Evolutionary conservation across 345 rosid genomes (phyloP).

Genomic region (Turritis glabra): DNA sequence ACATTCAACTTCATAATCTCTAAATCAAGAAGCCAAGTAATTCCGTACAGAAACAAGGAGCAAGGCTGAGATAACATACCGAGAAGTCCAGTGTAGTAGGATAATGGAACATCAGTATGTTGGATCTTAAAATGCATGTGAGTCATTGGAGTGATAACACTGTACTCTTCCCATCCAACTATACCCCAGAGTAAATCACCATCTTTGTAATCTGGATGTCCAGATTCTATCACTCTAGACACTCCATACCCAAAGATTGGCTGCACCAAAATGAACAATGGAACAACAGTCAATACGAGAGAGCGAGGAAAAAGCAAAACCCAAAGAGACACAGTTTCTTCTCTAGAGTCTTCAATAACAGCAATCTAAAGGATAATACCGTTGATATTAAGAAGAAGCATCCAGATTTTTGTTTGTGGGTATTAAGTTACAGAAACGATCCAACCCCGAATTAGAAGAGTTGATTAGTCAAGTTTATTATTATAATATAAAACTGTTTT

Average conservation of each 20-base stretch:
- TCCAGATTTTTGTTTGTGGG: neutral
- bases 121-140: slow-evolving; percentile 47
- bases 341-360: neutral
- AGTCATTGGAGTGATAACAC: slow-evolving; percentile 40
- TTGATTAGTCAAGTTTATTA: neutral
- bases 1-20: neutral
- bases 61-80: slow-evolving; percentile 38
- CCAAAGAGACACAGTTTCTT: neutral
- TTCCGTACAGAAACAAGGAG: slow-evolving; percentile 3
- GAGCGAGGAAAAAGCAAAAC: neutral
- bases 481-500: neutral
- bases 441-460: neutral
- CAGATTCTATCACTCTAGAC: slow-evolving; percentile 56
- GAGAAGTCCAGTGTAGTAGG: slow-evolving; percentile 66
- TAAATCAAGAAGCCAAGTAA: slow-evolving; percentile 8
- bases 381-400: neutral
- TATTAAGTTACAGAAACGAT: neutral
- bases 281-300: neutral
- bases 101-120: slow-evolving; percentile 53
- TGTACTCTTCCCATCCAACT: slow-evolving; percentile 73
- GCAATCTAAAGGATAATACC: neutral
- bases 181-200: slow-evolving; percentile 63
- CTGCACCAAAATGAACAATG: neutral
- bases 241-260: slow-evolving; percentile 49
- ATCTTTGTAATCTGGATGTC: slow-evolving; percentile 51